Percentiles rank a stretch among this genome's conserved stretches.
Evolutionary conservation across 2,329 filamentous ascomycete species (phyloP).

Genomic region (Exserohilum turcica): DNA sequence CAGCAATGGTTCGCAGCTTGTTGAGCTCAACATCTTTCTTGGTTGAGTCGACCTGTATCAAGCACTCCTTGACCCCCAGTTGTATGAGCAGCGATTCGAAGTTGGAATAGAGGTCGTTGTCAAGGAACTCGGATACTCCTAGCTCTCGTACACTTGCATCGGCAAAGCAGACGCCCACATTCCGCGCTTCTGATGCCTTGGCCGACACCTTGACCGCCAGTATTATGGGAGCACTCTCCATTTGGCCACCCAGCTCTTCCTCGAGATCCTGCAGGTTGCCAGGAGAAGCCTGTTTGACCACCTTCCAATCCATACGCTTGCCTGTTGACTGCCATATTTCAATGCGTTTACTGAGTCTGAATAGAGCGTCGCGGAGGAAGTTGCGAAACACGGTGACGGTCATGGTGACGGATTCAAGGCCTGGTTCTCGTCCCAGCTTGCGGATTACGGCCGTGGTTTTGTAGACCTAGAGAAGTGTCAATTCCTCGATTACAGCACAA

Average conservation of each 20-base stretch:
- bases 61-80: slow-evolving; percentile 89
- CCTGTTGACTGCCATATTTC: slow-evolving; percentile 85
- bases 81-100: slow-evolving; percentile 97
- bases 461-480: slow-evolving; percentile 68
- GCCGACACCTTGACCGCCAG: slow-evolving; percentile 90
- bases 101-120: slow-evolving; percentile 98
- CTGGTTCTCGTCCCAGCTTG: slow-evolving; percentile 83
- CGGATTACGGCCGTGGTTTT: slow-evolving; percentile 96
- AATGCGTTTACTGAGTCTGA: slow-evolving; percentile 85
- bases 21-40: slow-evolving; percentile 86
- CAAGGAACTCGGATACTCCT: slow-evolving; percentile 96
- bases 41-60: slow-evolving; percentile 77
- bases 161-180: slow-evolving; percentile 93
- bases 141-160: slow-evolving; percentile 95
- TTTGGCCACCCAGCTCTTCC: slow-evolving; percentile 85
- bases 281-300: slow-evolving; percentile 86
- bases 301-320: slow-evolving; percentile 83
- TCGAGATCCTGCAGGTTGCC: slow-evolving; percentile 97
- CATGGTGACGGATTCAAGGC: slow-evolving; percentile 91
- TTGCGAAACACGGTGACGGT: slow-evolving; percentile 93
- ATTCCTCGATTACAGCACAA: background rate
- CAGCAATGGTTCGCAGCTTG: slow-evolving; percentile 86
- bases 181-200: slow-evolving; percentile 83
- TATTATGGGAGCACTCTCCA: slow-evolving; percentile 92
- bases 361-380: slow-evolving; percentile 91